Evolutionary conservation across 2,329 filamentous ascomycete species (phyloP).

Genomic region (Lasiodiplodia sp.): DNA sequence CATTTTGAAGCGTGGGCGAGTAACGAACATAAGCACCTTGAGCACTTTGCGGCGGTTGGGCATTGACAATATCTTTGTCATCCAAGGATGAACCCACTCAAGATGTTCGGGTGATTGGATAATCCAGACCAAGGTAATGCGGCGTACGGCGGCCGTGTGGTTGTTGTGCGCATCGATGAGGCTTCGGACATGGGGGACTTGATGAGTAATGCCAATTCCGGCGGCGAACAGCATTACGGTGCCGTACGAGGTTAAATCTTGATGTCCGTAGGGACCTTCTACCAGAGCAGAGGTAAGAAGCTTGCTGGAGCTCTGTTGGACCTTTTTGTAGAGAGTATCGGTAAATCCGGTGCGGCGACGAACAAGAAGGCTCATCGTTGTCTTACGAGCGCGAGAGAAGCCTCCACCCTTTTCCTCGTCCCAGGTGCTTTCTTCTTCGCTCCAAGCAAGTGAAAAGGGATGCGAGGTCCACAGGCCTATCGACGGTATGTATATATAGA

Average conservation of each 20-base stretch:
- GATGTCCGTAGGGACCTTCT: conserved; percentile 88
- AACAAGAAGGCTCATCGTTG: conserved; percentile 80
- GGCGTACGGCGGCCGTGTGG: conserved; percentile 79
- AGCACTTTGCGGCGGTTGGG: conserved; percentile 82
- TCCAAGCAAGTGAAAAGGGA: conserved; percentile 82
- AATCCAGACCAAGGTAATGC: conserved; percentile 88
- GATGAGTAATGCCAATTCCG: conserved; percentile 94
- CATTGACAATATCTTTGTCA: conserved; percentile 83
- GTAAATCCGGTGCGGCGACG: conserved; percentile 90
- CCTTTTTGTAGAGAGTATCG: conserved; percentile 77
- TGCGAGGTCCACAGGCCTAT: conserved; percentile 78
- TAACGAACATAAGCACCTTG: conserved; percentile 88
- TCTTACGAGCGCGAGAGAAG: conserved; percentile 58
- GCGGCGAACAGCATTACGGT: conserved; percentile 90
- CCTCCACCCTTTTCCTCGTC: conserved; percentile 55
- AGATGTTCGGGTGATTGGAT: conserved; percentile 88
- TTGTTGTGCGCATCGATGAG: conserved; percentile 63
- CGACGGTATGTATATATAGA: conserved; percentile 80
- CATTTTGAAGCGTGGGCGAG: conserved; percentile 83
- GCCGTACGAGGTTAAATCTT: conserved; percentile 89
- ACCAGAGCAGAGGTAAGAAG: conserved; percentile 75
- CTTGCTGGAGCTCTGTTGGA: conserved; percentile 60
- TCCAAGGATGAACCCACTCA: conserved; percentile 93
- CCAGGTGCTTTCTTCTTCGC: conserved; percentile 56
- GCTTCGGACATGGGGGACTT: conserved; percentile 85